These are phyloP conservation scores for Coprinellus micaceus DNA, from an alignment of 768 basidiomycete species.

Conservation along the genomic window DNA sequence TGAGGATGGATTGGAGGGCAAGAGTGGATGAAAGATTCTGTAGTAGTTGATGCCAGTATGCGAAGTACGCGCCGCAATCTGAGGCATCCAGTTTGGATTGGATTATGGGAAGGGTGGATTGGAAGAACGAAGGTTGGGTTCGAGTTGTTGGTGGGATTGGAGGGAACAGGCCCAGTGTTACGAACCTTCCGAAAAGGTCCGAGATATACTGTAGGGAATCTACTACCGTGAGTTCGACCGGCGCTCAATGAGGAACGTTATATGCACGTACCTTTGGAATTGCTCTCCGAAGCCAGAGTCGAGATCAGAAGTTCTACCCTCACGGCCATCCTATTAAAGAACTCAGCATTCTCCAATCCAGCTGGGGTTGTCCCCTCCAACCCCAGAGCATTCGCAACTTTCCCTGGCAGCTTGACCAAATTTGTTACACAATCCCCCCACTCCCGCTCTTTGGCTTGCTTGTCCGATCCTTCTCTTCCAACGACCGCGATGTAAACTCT, in stretches of 20 bases:
- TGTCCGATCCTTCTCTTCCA: conserved; percentile 14
- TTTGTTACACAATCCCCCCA: conserved; percentile 82
- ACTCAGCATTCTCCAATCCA: conserved; percentile 51
- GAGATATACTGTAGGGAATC: conserved; percentile 40
- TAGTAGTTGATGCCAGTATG: conserved; percentile 47
- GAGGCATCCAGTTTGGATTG: conserved; percentile 32
- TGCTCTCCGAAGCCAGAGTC: conserved; percentile 32
- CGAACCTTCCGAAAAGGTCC: conserved; percentile 62
- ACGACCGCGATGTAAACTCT: conserved; percentile 57
- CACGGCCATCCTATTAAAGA: conserved; percentile 50
- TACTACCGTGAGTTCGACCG: no score
- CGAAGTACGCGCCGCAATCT: conserved; percentile 34
- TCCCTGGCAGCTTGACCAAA: conserved; percentile 65
- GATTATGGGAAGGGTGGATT: conserved; percentile 45
- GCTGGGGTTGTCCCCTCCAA: conserved; percentile 39
- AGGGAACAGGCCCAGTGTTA: conserved; percentile 66
- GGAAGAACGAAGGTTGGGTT: conserved; percentile 74
- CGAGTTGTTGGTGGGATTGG: conserved; percentile 41
- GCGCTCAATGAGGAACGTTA: no score
- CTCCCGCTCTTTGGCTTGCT: conserved; percentile 27
- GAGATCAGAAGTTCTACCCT: conserved; percentile 52
- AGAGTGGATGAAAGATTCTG: conserved; percentile 46
- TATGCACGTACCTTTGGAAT: conserved; percentile 45
- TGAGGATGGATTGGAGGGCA: conserved; percentile 54
- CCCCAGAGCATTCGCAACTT: conserved; percentile 68